Evolutionary conservation across 768 basidiomycete species (phyloP), one percentile per base, ranked within the genome.

Genomic region (Mycena rebaudengoi): DNA sequence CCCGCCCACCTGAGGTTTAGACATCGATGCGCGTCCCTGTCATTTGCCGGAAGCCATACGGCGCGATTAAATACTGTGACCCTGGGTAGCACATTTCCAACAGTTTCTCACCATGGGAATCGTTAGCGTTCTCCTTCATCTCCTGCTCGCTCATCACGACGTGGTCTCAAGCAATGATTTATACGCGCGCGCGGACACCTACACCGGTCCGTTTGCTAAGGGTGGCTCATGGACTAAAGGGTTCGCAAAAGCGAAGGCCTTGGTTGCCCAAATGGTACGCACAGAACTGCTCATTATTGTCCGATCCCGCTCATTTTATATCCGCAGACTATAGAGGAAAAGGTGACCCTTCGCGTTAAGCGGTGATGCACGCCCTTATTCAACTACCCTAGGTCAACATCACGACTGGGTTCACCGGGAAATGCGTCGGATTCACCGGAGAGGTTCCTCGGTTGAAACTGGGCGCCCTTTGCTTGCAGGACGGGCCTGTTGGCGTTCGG

Each of bases 321-420:
- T 21, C 28, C n/a, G n/a, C 37, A 58, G 51, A 62, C 60, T 5
- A 49, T 62, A 18, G 60, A 54, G 37, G 60, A 62, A 54, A 62
- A 62, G 46, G 60, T 55, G 1, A 21, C 29, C 28, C 4, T 18
- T 21, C 20, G 7, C 21, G 16, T 18, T 2, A 40, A 3, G 43
- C 6, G 25, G 18, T 14, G 23, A n/a, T 40, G 14, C 26, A 21
- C 4, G 29, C 41, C n/a, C 39, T 21, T 43, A 25, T 52, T 29
- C 18, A 62, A 44, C 33, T 10, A 25, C 14, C 20, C n/a, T n/a
- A 62, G 60, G 60, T 62, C 44, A 62, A 62, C 28, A 48, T 62
- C 29, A 62, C 61, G 16, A 55, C 61, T 30, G 61, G 61, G 8
- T 62, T 55, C n/a, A 62, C 61, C 16, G 61, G 61, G 18, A 41